phyloP scores from a whole-genome alignment of 2,329 filamentous ascomycete genomes.

The Dichotomopilus funicola region DNA sequence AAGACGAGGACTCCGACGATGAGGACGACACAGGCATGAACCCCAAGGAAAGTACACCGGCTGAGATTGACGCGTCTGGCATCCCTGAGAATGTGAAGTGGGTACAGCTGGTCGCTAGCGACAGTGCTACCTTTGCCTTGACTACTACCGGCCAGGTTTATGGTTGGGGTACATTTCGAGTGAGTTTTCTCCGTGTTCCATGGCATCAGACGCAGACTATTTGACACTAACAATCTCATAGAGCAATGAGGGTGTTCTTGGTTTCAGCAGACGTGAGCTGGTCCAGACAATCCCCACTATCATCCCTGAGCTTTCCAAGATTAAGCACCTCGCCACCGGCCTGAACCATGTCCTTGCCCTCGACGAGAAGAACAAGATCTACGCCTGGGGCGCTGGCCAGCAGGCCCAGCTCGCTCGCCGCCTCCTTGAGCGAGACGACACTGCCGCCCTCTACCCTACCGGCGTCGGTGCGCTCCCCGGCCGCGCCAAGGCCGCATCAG shows the following conservation, averaged over 20 bases:
- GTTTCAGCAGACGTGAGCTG: conserved; percentile 26
- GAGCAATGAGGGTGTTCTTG: conserved; percentile 44
- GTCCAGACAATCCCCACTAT: conserved; percentile 46
- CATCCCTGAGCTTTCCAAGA: conserved; percentile 58
- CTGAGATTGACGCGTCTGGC: conserved; percentile 44
- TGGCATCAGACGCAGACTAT: neutral
- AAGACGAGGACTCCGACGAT: conserved; percentile 26
- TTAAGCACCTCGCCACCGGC: conserved; percentile 58
- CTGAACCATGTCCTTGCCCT: conserved; percentile 67
- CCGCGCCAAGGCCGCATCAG: conserved; percentile 58
- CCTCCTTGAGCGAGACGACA: conserved; percentile 49
- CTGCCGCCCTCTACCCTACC: conserved; percentile 29
- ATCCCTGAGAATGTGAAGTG: conserved; percentile 28
- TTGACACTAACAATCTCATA: conserved; percentile 16
- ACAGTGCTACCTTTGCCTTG: conserved; percentile 69
- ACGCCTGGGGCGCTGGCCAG: conserved; percentile 66
- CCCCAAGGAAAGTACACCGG: conserved; percentile 55
- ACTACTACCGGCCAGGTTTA: conserved; percentile 71
- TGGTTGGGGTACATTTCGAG: conserved; percentile 77
- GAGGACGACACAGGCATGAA: conserved; percentile 45
- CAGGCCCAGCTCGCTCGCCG: conserved; percentile 58
- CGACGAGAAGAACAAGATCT: conserved; percentile 57
- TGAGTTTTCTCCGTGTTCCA: conserved; percentile 17
- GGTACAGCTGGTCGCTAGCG: conserved; percentile 62
- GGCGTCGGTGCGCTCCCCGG: conserved; percentile 29